These are phyloP conservation scores for Collybiopsis luxurians DNA, from an alignment of 768 basidiomycete genomes.

Conservation along the genomic window DNA sequence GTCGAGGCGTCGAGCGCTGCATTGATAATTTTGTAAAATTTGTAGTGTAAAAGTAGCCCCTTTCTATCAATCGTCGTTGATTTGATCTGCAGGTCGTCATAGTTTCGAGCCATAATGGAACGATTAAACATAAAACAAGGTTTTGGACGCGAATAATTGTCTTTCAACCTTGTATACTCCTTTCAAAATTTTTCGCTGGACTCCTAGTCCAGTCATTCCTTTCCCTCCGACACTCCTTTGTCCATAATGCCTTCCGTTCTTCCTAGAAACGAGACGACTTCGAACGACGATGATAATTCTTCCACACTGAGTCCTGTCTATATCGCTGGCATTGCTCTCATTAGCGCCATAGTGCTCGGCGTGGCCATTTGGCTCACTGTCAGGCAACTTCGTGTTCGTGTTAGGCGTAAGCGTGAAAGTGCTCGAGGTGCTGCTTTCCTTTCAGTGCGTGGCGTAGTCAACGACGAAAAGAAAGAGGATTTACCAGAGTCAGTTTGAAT, in stretches of 20 bases:
- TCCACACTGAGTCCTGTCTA: constrained; percentile 25
- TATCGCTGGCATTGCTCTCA: constrained; percentile 52
- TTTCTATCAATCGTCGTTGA: too few relatives aligned
- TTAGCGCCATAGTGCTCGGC: constrained; percentile 35
- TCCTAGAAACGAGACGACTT: background rate
- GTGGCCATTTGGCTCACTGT: constrained; percentile 42
- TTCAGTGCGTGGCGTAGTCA: constrained; percentile 45
- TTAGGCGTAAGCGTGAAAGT: constrained; percentile 32
- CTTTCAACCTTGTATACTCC: background rate
- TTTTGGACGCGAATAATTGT: background rate
- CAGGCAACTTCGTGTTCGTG: constrained; percentile 38
- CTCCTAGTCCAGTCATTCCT: background rate
- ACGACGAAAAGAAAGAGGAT: constrained; percentile 23
- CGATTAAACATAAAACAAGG: too few relatives aligned
- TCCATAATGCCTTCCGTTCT: background rate
- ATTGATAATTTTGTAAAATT: constrained; percentile 28
- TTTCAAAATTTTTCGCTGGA: background rate
- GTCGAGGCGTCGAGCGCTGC: constrained; percentile 37
- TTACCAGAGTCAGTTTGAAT: constrained; percentile 18
- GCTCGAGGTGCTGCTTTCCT: constrained; percentile 41
- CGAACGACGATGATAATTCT: background rate
- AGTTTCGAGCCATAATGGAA: background rate
- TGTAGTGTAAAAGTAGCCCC: too few relatives aligned
- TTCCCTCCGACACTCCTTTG: background rate
- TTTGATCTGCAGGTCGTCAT: background rate